These are phyloP conservation scores for Scenedesmus sp. DNA, from an alignment of 163 green algal species.

Conservation along the genomic window DNA sequence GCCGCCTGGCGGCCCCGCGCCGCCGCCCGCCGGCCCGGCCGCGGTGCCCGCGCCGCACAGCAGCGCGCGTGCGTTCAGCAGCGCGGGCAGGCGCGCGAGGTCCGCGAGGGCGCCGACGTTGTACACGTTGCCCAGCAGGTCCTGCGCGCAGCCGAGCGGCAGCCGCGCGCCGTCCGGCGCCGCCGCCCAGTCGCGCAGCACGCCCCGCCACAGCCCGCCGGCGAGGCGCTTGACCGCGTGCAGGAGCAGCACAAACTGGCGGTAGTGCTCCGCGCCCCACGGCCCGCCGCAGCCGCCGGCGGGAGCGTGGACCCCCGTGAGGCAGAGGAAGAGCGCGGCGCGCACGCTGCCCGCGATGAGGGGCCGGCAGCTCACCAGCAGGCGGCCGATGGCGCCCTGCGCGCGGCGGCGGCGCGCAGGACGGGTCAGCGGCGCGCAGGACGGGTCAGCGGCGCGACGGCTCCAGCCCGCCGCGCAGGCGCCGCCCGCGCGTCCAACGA, in stretches of 20 bases:
- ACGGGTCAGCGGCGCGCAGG: too few species aligned
- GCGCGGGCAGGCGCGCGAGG: constrained; percentile 19
- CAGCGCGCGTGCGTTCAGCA: constrained; percentile 13
- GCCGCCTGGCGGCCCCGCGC: neutral
- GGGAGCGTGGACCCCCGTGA: constrained; percentile 9
- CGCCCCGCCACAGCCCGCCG: constrained; percentile 29
- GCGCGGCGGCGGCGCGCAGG: too few species aligned
- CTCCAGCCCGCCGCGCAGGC: too few species aligned
- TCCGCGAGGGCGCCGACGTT: constrained; percentile 33
- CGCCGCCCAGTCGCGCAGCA: constrained; percentile 29
- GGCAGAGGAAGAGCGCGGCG: constrained; percentile 31
- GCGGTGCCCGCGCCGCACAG: neutral
- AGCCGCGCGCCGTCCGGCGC: constrained; percentile 12
- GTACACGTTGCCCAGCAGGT: constrained; percentile 55
- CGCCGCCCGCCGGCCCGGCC: neutral
- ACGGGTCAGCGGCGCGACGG: too few species aligned
- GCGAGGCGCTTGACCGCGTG: constrained; percentile 28
- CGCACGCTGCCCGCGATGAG: neutral
- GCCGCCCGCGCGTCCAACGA: too few species aligned
- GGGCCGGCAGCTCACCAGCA: constrained; percentile 34
- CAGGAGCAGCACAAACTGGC: constrained; percentile 40
- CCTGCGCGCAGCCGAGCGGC: constrained; percentile 48
- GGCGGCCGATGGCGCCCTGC: constrained; percentile 34
- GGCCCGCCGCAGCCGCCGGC: neutral
- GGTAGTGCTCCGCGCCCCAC: constrained; percentile 31